Base-by-base conservation (phyloP, 2,329 filamentous ascomycete genomes). In the Phialophora macrospora region DNA sequence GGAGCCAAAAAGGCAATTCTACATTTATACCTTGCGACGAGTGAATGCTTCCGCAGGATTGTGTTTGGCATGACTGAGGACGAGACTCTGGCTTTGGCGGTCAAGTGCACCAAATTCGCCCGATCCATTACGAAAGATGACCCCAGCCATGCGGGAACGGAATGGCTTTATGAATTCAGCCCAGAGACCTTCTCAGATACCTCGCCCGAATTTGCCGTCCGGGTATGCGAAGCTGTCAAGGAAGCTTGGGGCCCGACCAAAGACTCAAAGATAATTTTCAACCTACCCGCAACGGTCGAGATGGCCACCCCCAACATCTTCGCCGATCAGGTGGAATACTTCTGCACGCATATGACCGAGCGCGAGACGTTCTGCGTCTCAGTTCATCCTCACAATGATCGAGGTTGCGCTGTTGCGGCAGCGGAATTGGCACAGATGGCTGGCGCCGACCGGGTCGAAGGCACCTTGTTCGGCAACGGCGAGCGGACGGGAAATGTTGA, bases 401-500 rank as follows among this genome's bases (percentile, higher is more conserved):
- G 95, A 68, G 94, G 94, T 24, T 96, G 91, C 72, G 93, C 92
- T 3, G 88, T 95, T 17, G 94, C 94, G 0, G 93, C 93, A 0
- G 91, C 94, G 9, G 94, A 98, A 77, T 80, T 98, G 73, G 94
- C 90, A 6, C 93, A 97, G 78, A 97, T 98, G 93, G 95, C 93
- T 20, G 95, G 94, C 61, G 95, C 93, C 41, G 92, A 97, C 79
- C 84, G 95, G 75, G 94, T 98, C 14, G 94, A 98, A 79, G 94
- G 94, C 54, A 97, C 92, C 70, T 83, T 97, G 46, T 96, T 97
- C 75, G 93, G 93, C 60, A 98, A 98, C 73, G 94, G 95, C 65
- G 94, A 99, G 83, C 84, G 95, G 70, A 98, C 94, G 0, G 95
- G 94, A 69, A 98, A 98, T 74, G 93, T 97, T 22, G 94, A 98